Conservation (phyloP, 768 basidiomycete species). For the Russula sp. region DNA sequence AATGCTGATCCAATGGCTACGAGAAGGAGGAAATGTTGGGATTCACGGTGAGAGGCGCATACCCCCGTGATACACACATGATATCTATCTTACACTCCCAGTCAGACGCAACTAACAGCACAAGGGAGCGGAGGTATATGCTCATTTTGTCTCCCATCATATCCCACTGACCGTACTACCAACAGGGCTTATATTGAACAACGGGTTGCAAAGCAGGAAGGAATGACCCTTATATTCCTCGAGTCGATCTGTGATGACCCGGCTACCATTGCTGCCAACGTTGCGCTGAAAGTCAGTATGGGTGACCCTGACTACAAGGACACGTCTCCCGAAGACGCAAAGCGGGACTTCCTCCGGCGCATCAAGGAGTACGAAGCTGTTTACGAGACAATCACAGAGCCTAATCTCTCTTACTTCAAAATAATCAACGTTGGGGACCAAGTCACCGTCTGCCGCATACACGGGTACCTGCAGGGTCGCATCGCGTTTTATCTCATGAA, state of each 20-base stretch:
- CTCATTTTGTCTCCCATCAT: not conserved
- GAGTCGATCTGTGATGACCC: slow-evolving; percentile 96
- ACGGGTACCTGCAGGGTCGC: slow-evolving; percentile 94
- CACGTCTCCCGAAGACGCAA: slow-evolving; percentile 78
- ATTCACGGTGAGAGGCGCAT: slow-evolving; percentile 74
- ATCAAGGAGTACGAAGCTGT: slow-evolving; percentile 93
- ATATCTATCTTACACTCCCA: slow-evolving; percentile 7
- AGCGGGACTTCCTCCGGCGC: slow-evolving; percentile 84
- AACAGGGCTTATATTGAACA: slow-evolving; percentile 75
- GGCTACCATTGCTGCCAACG: slow-evolving; percentile 89
- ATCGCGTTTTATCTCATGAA: slow-evolving; percentile 99
- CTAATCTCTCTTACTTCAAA: slow-evolving; percentile 82
- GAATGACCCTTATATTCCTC: slow-evolving; percentile 86
- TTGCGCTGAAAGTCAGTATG: slow-evolving; percentile 91
- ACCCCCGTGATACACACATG: not conserved
- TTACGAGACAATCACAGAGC: slow-evolving; percentile 93
- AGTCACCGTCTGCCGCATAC: slow-evolving; percentile 81
- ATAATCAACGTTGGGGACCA: slow-evolving; percentile 92
- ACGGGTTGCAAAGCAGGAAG: slow-evolving; percentile 82
- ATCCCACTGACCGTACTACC: not conserved
- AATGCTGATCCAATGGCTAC: slow-evolving; percentile 92
- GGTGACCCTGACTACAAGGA: slow-evolving; percentile 98
- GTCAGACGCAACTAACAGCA: slow-evolving; percentile 95
- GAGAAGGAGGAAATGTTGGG: slow-evolving; percentile 93
- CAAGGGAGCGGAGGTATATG: slow-evolving; percentile 62